Base-by-base conservation (phyloP, 2,329 filamentous ascomycete genomes). In the Metarhizium sp. region DNA sequence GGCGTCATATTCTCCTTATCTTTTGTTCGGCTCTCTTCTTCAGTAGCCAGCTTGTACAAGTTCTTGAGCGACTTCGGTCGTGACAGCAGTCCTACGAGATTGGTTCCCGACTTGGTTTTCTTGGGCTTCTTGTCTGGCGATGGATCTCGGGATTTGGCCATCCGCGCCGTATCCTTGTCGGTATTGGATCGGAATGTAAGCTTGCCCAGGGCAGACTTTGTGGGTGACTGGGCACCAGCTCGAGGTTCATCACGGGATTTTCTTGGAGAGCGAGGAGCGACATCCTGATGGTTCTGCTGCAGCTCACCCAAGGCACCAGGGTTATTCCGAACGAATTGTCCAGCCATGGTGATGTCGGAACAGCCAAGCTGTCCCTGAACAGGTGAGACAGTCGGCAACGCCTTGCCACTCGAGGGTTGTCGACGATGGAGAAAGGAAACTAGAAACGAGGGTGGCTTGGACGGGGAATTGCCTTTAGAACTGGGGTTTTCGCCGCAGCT, bases 1-100 rank as follows among this genome's bases (percentile, higher is more conserved):
- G 88, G 89, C 36, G 81, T 85, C 54, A 78, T 80, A 67, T 96
- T 96, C 70, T 96, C 91, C 71, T 95, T 95, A 68, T 92, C 86
- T 63, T 81, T 86, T 45, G 72, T 69, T 43, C 74, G 75, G 29
- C 75, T 70, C 53, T 78, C 75, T 6, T 82, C 79, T 13, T 82
- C 79, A 38, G 72, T 72, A 54, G 78, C 74, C 50, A 75, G 64
- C 56, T 77, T 78, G 59, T 82, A 80, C 29, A 87, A 71, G 60
- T 82, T 86, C 64, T 85, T 89, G 53, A 85, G 78, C 10, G 89
- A 90, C 67, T 87, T 90, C 57, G 85, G 83, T 55, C 87, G 85
- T 55, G 84, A 84, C 52, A 96, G 79, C 54, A 96, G 79, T 4
- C 80, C 84, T 0, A 84, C 83, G n/a, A 97, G 77, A 67, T 91